Evolutionary conservation across 2,329 filamentous ascomycete genomes (phyloP).

Genomic region (Talaromyces funiculosus): DNA sequence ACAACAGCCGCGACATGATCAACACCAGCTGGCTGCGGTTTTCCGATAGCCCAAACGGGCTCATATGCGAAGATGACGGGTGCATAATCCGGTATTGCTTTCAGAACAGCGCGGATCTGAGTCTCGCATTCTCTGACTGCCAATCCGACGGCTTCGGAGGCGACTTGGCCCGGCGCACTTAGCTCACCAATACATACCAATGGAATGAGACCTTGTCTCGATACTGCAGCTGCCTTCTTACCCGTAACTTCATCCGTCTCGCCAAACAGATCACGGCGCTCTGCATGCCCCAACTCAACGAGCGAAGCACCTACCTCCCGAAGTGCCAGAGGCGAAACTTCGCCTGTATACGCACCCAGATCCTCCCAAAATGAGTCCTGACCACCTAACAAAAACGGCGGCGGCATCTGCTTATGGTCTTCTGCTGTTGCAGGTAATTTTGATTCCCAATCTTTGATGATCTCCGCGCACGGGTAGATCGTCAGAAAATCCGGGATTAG

Average conservation of each 20-base stretch:
- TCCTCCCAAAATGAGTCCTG: slow-evolving; percentile 70
- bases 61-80: slow-evolving; percentile 79
- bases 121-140: slow-evolving; percentile 61
- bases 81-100: slow-evolving; percentile 54
- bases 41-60: slow-evolving; percentile 84
- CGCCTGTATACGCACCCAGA: slow-evolving; percentile 69
- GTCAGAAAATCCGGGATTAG: slow-evolving; percentile 73
- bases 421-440: slow-evolving; percentile 29
- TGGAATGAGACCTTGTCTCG: slow-evolving; percentile 65
- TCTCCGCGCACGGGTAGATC: slow-evolving; percentile 45
- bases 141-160: slow-evolving; percentile 44
- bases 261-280: slow-evolving; percentile 64
- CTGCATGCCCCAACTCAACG: slow-evolving; percentile 76
- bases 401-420: slow-evolving; percentile 28
- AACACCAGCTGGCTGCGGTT: slow-evolving; percentile 62
- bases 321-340: slow-evolving; percentile 65
- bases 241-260: slow-evolving; percentile 67
- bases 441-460: slow-evolving; percentile 30
- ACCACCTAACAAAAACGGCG: slow-evolving; percentile 61
- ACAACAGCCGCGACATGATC: slow-evolving; percentile 69
- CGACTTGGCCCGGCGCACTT: slow-evolving; percentile 44
- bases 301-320: slow-evolving; percentile 63
- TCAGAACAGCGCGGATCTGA: slow-evolving; percentile 62
- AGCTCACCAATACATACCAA: slow-evolving; percentile 76
- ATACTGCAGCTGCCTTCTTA: slow-evolving; percentile 63